These are phyloP conservation scores for Trichoderma sp. DNA, from an alignment of 2,329 filamentous ascomycete genomes.

Conservation along the genomic window DNA sequence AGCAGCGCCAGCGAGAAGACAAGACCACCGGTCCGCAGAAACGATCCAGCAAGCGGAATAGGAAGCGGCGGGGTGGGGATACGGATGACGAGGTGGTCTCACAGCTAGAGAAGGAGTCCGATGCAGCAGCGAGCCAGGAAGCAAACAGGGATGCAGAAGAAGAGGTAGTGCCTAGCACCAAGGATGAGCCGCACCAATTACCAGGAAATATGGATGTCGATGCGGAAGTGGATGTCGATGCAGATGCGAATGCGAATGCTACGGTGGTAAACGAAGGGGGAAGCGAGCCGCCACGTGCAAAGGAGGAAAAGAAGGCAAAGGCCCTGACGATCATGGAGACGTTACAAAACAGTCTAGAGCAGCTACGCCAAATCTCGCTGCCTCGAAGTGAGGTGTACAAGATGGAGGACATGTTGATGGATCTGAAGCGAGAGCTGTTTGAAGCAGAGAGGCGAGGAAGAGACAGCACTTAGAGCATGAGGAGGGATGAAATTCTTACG, in stretches of 20 bases:
- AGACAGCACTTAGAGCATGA: constrained; percentile 11
- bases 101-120: constrained; percentile 44
- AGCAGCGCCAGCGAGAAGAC: constrained; percentile 14
- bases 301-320: constrained; percentile 22
- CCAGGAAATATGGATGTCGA: background rate
- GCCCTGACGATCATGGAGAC: constrained; percentile 34
- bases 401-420: constrained; percentile 77
- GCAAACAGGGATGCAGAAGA: background rate
- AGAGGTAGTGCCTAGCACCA: background rate
- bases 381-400: constrained; percentile 66
- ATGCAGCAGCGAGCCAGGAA: constrained; percentile 39
- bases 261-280: constrained; percentile 1
- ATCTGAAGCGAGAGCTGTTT: constrained; percentile 73
- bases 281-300: constrained; percentile 12
- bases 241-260: background rate
- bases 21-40: constrained; percentile 3
- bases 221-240: background rate
- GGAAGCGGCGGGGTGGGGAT: constrained; percentile 33
- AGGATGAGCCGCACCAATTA: background rate
- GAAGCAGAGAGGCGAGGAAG: constrained; percentile 65
- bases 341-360: constrained; percentile 48
- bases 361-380: constrained; percentile 61
- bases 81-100: constrained; percentile 46
- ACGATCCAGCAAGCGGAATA: constrained; percentile 17
- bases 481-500: constrained; percentile 29